A percentile compares a stretch with the other conserved stretches of the same genome.
Conservation (phyloP, 2,329 filamentous ascomycete species). For the Hymenoscyphus occultus region DNA sequence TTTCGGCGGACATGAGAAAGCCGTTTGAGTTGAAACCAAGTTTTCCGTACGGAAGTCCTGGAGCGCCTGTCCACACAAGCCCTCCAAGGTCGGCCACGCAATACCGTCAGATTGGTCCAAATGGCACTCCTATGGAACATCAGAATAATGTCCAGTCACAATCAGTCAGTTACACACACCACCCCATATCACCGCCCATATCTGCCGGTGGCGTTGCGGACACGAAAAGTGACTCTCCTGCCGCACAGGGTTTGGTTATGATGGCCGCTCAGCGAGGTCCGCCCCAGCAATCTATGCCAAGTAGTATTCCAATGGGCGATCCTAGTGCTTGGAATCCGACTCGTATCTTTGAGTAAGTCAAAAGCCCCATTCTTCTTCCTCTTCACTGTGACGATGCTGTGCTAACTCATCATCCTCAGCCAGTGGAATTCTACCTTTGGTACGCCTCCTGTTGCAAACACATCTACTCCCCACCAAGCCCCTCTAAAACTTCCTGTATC, state of each 20-base stretch:
- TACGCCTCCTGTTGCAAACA: conserved; percentile 42
- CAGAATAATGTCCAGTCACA: conserved; percentile 47
- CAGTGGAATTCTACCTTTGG: conserved; percentile 96
- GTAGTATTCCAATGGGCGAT: conserved; percentile 60
- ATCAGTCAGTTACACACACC: conserved; percentile 65
- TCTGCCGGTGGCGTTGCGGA: conserved; percentile 65
- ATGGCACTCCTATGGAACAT: conserved; percentile 38
- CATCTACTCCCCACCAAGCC: conserved; percentile 36
- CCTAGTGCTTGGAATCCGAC: conserved; percentile 77
- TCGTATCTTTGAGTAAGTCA: conserved; percentile 82
- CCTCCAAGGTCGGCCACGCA: conserved; percentile 27
- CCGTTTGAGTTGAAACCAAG: conserved; percentile 85
- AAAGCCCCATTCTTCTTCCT: neutral
- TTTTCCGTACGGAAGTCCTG: conserved; percentile 81
- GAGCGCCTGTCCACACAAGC: conserved; percentile 26
- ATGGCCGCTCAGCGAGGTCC: conserved; percentile 54
- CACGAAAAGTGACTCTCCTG: conserved; percentile 73
- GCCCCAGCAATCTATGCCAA: conserved; percentile 50
- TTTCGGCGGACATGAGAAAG: conserved; percentile 80
- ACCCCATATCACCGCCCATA: conserved; percentile 78
- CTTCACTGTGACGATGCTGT: neutral
- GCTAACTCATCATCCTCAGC: conserved; percentile 47
- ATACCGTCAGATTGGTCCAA: conserved; percentile 31
- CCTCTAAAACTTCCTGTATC: conserved; percentile 37
- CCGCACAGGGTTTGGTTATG: conserved; percentile 69